A percentile compares a stretch with the other conserved stretches of the same genome.
Evolutionary conservation across 2,329 filamentous ascomycete species (phyloP).

Genomic region (Ilyonectria robusta): DNA sequence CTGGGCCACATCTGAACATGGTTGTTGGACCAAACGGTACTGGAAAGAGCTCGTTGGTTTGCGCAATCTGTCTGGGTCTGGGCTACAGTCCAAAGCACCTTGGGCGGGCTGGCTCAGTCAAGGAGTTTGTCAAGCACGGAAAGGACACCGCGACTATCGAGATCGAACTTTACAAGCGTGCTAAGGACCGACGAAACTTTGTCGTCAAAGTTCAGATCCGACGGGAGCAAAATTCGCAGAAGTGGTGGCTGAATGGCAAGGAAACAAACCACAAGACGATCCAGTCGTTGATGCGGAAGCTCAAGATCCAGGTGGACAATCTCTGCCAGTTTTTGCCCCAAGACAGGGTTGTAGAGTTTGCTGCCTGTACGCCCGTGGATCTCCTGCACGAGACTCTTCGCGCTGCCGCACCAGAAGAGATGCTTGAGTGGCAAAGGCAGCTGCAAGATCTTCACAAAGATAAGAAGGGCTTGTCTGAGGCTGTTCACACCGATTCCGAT

Average conservation of each 20-base stretch:
- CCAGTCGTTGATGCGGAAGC: constrained; percentile 74
- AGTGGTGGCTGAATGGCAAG: constrained; percentile 83
- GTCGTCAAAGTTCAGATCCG: constrained; percentile 83
- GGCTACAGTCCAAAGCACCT: constrained; percentile 87
- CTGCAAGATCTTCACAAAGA: constrained; percentile 79
- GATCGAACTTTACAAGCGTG: constrained; percentile 84
- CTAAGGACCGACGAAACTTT: constrained; percentile 74
- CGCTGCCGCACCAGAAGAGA: constrained; percentile 86
- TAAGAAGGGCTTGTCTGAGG: constrained; percentile 73
- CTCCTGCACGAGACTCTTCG: constrained; percentile 88
- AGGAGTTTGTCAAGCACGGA: constrained; percentile 95
- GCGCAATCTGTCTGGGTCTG: constrained; percentile 93
- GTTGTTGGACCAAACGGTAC: constrained; percentile 99
- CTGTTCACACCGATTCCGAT: constrained; percentile 72
- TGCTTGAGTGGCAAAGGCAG: constrained; percentile 82
- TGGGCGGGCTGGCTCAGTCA: constrained; percentile 86
- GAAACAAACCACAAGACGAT: constrained; percentile 75
- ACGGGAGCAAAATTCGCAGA: constrained; percentile 84
- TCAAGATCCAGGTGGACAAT: constrained; percentile 97
- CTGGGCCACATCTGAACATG: constrained; percentile 96
- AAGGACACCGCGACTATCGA: constrained; percentile 84
- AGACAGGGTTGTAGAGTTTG: constrained; percentile 95
- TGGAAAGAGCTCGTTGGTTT: constrained; percentile 97
- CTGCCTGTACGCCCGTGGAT: constrained; percentile 84
- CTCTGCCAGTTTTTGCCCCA: constrained; percentile 97